Percentiles rank a stretch among this genome's conserved stretches.
phyloP scores from a whole-genome alignment of 208 protist species.

The Acanthamoeba triangularis region DNA sequence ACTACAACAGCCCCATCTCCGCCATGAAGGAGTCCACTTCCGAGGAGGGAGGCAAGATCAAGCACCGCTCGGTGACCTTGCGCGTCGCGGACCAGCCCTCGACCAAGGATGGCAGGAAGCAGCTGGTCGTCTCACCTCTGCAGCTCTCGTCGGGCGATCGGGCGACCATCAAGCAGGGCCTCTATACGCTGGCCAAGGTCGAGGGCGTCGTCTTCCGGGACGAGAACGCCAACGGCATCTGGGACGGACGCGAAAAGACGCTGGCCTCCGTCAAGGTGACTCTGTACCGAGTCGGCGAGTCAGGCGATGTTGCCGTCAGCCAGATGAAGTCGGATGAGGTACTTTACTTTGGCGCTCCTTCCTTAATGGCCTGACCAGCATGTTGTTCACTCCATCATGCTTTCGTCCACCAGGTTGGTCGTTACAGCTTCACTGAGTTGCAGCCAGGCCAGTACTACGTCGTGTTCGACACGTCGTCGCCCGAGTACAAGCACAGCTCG shows the following conservation, averaged over 20 bases:
- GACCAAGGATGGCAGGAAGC: conserved; percentile 34
- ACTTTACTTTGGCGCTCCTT: not conserved
- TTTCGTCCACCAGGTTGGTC: not conserved
- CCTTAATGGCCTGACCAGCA: not conserved
- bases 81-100: not conserved
- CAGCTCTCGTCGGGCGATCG: conserved; percentile 46
- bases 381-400: not conserved
- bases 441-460: conserved; percentile 72
- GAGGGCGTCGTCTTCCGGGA: conserved; percentile 66
- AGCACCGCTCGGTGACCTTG: not conserved
- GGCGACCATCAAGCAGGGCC: conserved; percentile 35
- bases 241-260: not conserved
- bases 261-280: conserved; percentile 38
- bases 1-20: conserved; percentile 17
- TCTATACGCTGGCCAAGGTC: conserved; percentile 53
- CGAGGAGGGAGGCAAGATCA: conserved; percentile 11
- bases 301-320: not conserved
- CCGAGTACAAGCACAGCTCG: conserved; percentile 73
- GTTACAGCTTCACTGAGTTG: conserved; percentile 59
- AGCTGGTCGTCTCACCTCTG: conserved; percentile 1
- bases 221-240: conserved; percentile 60
- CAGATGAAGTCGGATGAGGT: conserved; percentile 66
- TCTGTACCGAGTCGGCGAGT: conserved; percentile 2
- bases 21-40: not conserved
- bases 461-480: conserved; percentile 44